phyloP scores from a whole-genome alignment of 2,329 filamentous ascomycete genomes.

The Didymella segeticola region DNA sequence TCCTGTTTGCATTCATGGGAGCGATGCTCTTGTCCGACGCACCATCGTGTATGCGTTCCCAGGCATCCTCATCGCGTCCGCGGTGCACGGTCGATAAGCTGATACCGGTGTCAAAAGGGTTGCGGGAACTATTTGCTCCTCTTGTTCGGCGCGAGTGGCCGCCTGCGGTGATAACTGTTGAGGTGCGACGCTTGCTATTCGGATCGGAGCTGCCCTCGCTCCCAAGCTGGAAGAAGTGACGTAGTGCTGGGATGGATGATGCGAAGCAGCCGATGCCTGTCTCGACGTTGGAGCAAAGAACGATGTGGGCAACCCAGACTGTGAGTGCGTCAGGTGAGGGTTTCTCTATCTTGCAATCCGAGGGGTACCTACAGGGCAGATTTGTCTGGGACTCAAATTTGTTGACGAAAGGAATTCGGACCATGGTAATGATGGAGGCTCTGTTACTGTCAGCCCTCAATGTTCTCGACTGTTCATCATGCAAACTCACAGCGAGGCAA shows the following conservation, averaged over 20 bases:
- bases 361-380: slow-evolving; percentile 22
- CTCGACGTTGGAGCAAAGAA: slow-evolving; percentile 34
- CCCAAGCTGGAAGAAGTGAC: slow-evolving; percentile 21
- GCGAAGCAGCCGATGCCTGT: slow-evolving; percentile 32
- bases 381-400: slow-evolving; percentile 24
- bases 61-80: slow-evolving; percentile 21
- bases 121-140: slow-evolving; percentile 15
- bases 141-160: neutral
- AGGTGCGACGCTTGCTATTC: neutral
- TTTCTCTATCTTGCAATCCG: too few relatives aligned
- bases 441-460: too few relatives aligned
- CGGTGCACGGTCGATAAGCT: slow-evolving; percentile 20
- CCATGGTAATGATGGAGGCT: slow-evolving; percentile 18
- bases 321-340: neutral
- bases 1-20: slow-evolving; percentile 18
- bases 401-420: slow-evolving; percentile 31
- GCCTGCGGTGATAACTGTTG: neutral
- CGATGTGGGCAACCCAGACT: slow-evolving; percentile 34
- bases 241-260: slow-evolving; percentile 25
- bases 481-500: slow-evolving; percentile 29
- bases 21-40: slow-evolving; percentile 22
- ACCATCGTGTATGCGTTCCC: slow-evolving; percentile 26
- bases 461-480: too few relatives aligned
- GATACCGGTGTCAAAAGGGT: slow-evolving; percentile 21
- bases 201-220: slow-evolving; percentile 20